phyloP scores from a whole-genome alignment of 192 early-diverging fungal species.

The Phlyctochytrium bullatum region DNA sequence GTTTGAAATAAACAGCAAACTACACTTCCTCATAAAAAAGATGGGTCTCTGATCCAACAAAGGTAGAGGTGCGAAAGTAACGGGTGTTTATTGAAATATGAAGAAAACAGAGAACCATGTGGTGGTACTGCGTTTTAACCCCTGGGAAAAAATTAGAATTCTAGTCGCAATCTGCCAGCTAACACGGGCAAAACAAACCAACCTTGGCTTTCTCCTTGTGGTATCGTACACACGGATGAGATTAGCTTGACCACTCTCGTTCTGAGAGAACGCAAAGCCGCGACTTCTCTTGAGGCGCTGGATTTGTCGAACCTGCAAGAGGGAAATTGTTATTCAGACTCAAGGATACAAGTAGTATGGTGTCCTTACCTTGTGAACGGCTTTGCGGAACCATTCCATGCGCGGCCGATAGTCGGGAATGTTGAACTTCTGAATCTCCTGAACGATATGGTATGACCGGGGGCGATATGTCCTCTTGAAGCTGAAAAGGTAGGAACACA shows the following conservation, averaged over 20 bases:
- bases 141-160: no score
- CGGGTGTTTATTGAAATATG: no score
- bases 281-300: slow-evolving; percentile 90
- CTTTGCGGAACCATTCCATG: slow-evolving; percentile 98
- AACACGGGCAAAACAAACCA: no score
- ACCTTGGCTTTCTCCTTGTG: slow-evolving; percentile 63
- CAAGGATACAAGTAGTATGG: neutral
- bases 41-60: no score
- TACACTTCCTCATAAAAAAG: no score
- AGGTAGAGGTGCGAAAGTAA: no score
- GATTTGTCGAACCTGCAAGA: slow-evolving; percentile 64
- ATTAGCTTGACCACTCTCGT: slow-evolving; percentile 90
- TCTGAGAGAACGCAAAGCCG: slow-evolving; percentile 98
- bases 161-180: no score
- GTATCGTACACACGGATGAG: slow-evolving; percentile 81
- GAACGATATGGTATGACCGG: slow-evolving; percentile 89
- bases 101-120: no score
- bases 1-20: no score
- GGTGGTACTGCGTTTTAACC: no score
- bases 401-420: slow-evolving; percentile 97
- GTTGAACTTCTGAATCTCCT: slow-evolving; percentile 99
- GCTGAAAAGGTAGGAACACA: slow-evolving; percentile 42
- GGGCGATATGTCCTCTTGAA: slow-evolving; percentile 78
- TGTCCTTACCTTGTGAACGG: slow-evolving; percentile 93
- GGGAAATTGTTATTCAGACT: neutral